Base-by-base conservation (phyloP, 495 filamentous ascomycete genomes). In the Daldinia vernicosa region DNA sequence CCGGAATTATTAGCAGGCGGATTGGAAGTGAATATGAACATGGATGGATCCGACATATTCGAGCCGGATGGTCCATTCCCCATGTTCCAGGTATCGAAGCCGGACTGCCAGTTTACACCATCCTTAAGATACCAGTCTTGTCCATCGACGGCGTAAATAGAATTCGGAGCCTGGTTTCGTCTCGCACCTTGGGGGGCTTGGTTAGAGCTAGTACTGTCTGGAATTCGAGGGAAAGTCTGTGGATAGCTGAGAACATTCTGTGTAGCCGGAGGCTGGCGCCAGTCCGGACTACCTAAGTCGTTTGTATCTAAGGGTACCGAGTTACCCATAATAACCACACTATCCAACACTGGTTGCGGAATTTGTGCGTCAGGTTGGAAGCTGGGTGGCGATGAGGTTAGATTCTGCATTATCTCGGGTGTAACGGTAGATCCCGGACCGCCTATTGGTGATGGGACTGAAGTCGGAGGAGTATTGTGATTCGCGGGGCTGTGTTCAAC, bases 81-180 rank as follows among this genome's bases (percentile, higher is more conserved):
- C 59, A 79, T 65, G 5, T 71, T 78, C 83, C 83, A 84, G 3
- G 78, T 67, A 51, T 82, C 76, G 57, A 84, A 85, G 15, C 80
- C 74, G n/a, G 82, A 78, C 35, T 84, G 82, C 83, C 83, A 85
- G 47, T 76, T 81, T 5, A 83, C 83, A 24, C 81, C 79, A 40
- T 85, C 83, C 52, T 83, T 85, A 5, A 85, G 70, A 66, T 83
- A 85, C 83, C 83, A 85, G 24, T 84, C 82, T 66, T 83, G 80
- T 12, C 83, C 81, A 59, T 85, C 83, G 45, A 83, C 78, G 12
- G 77, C 78, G 60, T 80, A 82, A 2, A 75, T 51, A 0, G 72
- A 64, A 27, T 69, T 73, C 6, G 66, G 75, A 67, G 52, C 37
- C 74, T 59, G 77, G 61, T 39, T 71, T 74, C 33, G 72, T 43